phyloP scores from a whole-genome alignment of 1,139 yeast genomes.

The Scheffersomyces cryptocercus region DNA sequence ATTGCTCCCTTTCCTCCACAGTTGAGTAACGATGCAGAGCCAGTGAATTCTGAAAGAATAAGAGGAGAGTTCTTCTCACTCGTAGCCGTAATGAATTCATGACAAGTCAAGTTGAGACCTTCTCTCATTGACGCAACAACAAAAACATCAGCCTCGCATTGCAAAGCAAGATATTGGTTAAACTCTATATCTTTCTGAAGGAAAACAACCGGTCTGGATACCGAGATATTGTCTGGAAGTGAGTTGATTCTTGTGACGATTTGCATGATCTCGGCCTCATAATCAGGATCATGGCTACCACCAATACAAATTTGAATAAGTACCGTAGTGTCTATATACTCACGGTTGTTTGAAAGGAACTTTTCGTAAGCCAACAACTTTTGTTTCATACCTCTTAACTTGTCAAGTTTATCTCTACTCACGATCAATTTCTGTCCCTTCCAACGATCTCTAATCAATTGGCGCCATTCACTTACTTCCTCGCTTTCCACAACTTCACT shows the following conservation, averaged over 20 bases:
- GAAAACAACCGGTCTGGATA: constrained; percentile 83
- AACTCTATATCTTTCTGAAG: constrained; percentile 87
- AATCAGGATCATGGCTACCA: constrained; percentile 52
- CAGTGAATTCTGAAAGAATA: constrained; percentile 89
- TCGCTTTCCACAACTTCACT: constrained; percentile 46
- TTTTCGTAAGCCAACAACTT: constrained; percentile 85
- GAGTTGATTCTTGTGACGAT: constrained; percentile 87
- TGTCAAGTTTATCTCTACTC: constrained; percentile 85
- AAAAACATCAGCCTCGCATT: constrained; percentile 83
- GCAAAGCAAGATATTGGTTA: constrained; percentile 83
- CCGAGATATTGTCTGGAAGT: constrained; percentile 67
- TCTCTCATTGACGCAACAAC: constrained; percentile 91
- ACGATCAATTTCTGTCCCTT: constrained; percentile 67
- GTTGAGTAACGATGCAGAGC: constrained; percentile 75
- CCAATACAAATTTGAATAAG: constrained; percentile 80
- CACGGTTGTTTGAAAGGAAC: constrained; percentile 71
- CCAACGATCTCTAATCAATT: constrained; percentile 79
- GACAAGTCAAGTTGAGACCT: constrained; percentile 95
- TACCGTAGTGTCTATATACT: constrained; percentile 66
- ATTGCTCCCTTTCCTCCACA: constrained; percentile 63
- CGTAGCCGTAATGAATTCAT: constrained; percentile 85
- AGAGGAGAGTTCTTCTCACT: constrained; percentile 75
- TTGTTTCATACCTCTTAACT: constrained; percentile 84
- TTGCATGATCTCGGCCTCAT: constrained; percentile 71
- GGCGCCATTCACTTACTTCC: constrained; percentile 69